Evolutionary conservation across 164 flowering plant species (phyloP), one percentile per base, ranked within the genome.

Genomic region (Chimonanthus praecox): DNA sequence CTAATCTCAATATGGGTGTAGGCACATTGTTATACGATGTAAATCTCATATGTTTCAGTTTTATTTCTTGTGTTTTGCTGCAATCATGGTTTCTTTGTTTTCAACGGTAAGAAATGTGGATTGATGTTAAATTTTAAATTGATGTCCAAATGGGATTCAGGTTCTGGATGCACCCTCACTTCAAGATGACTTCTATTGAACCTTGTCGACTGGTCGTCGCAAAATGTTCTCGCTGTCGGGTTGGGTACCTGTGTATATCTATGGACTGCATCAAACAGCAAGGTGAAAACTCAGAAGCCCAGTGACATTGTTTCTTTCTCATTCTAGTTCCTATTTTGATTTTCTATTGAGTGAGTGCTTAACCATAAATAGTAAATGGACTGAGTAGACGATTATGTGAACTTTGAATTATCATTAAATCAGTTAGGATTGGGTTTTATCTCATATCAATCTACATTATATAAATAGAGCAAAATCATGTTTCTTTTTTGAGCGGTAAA

Each of bases 131-230:
- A 33, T 33, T 70, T 13, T 33, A 50, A 47, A 15, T 33, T 70
- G 54, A 15, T 44, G 49, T 48, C 64, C 13, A 16, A 43, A 70
- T 74, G 71, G 49, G 58, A 67, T 83, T 80, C 88, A 96, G 99
- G 94, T 96, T 77, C 77, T 96, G 76, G 99, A 96, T 83, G 99
- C 99, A 2, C 99, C 99, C 33, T 84, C 97, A 11, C 93, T 96
- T 73, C 97, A 96, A 84, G 99, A 96, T 78, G 99, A 96, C 71
- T 96, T 91, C 82, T 96, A 96, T 82, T 96, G 82, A 96, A 96
- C 85, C 86, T 96, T 13, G 99, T 96, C 15, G 99, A 96, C 70
- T 94, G 99, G 99, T 94, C 98, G 5, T 92, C 97, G 4, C 99
- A 96, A 78, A 94, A 96, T 80, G 89, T 92, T n/a, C 97, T 96